Evolutionary conservation across 1,284 basidiomycete species (phyloP), one percentile per base, ranked within the genome.

Genomic region (Naganishia sp.): DNA sequence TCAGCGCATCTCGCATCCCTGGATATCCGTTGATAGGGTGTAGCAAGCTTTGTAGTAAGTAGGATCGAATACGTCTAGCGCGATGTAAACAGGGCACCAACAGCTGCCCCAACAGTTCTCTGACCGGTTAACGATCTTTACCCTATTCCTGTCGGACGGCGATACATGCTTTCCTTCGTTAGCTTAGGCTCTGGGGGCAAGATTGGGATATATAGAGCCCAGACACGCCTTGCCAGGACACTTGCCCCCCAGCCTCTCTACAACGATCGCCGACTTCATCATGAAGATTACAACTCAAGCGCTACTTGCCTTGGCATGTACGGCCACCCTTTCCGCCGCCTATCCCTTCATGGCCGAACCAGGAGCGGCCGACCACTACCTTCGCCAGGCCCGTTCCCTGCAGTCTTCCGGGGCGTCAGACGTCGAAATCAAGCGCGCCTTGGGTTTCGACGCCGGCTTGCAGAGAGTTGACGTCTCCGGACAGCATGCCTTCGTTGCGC

Each of bases 281-380:
- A 57, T 57, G 55, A 57, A 57, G 42, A 46, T 25, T 18, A 57
- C 43, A 11, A 57, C 31, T 32, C 55, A 57, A 31, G 55, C 42
- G 15, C 28, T 57, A 31, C 17, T 57, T 6, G 43, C 43, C 9
- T n/a, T 57, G 43, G 45, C 43, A n/a, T 43, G 55, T 6, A 45
- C 45, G 17, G 55, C 43, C 25, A 46, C 55, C 11, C 4, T 32
- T 5, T 31, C 43, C 21, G 42, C 55, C 0, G 63, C 53, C n/a
- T 65, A 41, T 32, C 63, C 63, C 6, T 65, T 65, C 53, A 65
- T 65, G 63, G 53, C 52, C 25, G 45, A 47, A 50, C 45, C 53
- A 11, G 63, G 63, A 17, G 53, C 63, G 3, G 42, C 63, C 11
- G 47, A 47, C 35, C 63, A 65, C 45, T 65, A 65, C 28, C 53